Percentiles rank a stretch among this genome's conserved stretches.
These are phyloP conservation scores for Artemisia argyi DNA, from an alignment of 129 eudicot species.

Conservation along the genomic window DNA sequence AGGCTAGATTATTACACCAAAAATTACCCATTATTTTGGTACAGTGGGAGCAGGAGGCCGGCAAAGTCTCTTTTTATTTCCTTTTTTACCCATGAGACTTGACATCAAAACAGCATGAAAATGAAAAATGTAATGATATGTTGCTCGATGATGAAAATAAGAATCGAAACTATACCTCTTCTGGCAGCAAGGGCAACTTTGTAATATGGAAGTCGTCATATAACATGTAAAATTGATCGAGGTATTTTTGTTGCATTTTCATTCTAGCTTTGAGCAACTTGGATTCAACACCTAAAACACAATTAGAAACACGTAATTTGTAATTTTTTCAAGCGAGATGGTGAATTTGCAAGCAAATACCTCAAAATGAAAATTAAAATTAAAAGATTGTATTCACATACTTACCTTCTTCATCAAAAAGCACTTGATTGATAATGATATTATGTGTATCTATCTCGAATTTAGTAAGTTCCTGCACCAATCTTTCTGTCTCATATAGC, in stretches of 20 bases:
- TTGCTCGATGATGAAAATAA: background rate
- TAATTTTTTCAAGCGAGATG: background rate
- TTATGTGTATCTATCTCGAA: constrained; percentile 97
- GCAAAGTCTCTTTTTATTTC: background rate
- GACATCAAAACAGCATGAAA: background rate
- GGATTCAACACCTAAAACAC: constrained; percentile 63
- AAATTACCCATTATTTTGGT: background rate
- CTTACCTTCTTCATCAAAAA: constrained; percentile 88
- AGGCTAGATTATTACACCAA: constrained; percentile 8
- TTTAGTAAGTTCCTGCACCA: constrained; percentile 93
- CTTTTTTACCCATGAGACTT: constrained; percentile 2
- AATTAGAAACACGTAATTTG: background rate
- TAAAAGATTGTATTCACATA: constrained; percentile 22
- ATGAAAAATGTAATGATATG: background rate
- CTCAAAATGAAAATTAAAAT: background rate
- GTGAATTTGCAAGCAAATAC: background rate
- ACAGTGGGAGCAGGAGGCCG: background rate
- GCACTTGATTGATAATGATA: constrained; percentile 94
- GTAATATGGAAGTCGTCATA: constrained; percentile 92
- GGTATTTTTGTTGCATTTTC: constrained; percentile 93
- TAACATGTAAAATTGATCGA: constrained; percentile 92
- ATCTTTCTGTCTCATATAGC: constrained; percentile 89
- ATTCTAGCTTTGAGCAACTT: constrained; percentile 96
- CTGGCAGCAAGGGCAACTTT: constrained; percentile 81
- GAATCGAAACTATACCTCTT: constrained; percentile 59